Base-by-base conservation (phyloP, 495 filamentous ascomycete species). In the Neurospora terricola region DNA sequence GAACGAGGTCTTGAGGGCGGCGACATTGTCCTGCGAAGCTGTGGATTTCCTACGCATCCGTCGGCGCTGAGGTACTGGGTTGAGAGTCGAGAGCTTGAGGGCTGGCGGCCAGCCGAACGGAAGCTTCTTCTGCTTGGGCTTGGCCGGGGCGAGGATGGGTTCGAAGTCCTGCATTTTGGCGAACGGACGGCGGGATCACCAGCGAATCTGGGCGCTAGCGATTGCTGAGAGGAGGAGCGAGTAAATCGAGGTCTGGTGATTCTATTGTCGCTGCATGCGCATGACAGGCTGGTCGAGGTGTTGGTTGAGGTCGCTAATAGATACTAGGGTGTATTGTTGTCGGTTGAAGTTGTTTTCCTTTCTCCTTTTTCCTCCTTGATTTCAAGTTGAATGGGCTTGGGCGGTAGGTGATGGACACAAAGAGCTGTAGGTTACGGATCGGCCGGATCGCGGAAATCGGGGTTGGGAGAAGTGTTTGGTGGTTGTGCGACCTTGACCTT, bases 1-100 rank as follows among this genome's bases (percentile, higher is more conserved):
- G 80, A 92, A 91, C 37, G 94, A 97, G 2, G 91, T 96, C 78
- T 96, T 86, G 59, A 97, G 82, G n/a, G 86, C 85, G 45, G 93
- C 86, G 79, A 98, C 87, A 70, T 79, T 74, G 34, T 82, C 30
- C 40, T 45, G 68, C 14, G 88, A 90, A 36, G 90, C 87, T 45
- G 91, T 90, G 30, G 92, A 91, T 77, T 91, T 86, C 69, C 91
- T 88, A 76, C 94, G 84, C 82, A 87, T 89, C 74, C 91, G 86
- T 69, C 92, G 90, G 82, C 92, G 87, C 54, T 91, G 88, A 81
- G 92, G 91, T 27, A 94, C 85, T 69, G 89, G 81, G 78, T 83
- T 84, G 78, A 74, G 80, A 30, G 77, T 74, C 36, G 76, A 73
- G 42, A 81, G 75, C 45, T 74, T 77, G 68, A 78, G 74, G n/a